Evolutionary conservation across 495 filamentous ascomycete species (phyloP), one percentile per base, ranked within the genome.

Genomic region (Pyrenopolyporus hunteri): DNA sequence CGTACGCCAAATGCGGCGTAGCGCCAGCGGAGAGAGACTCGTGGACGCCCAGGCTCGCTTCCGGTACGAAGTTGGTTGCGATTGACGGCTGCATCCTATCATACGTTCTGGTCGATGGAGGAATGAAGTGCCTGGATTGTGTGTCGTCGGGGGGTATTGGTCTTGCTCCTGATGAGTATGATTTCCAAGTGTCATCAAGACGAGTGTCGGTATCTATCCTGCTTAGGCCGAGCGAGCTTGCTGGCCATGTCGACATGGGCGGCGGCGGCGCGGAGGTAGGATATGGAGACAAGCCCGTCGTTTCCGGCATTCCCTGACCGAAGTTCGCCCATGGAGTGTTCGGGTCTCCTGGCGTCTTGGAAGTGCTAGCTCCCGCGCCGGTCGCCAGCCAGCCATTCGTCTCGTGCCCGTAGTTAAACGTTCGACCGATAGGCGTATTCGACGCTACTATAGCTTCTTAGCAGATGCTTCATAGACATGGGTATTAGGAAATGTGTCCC

Each of bases 111-210:
- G 59, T 23, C 26, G 51, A 14, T 6, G 59, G 20, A 11, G 45
- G 26, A 59, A 69, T 32, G 50, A 59, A 58, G 46, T 69, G 53
- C 58, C 64, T 48, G 9, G 57, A 17, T 31, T 61, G 58, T 14
- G 79, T 77, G 35, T 69, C 69, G 37, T 75, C 73, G 39, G 75
- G 80, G 1, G 79, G 79, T 63, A 80, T 64, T 1, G 79, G 80
- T 25, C 79, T 71, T 17, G 72, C 57, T 3, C 73, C 71, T 4
- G 73, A 70, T 9, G 71, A 74, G 33, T 79, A 78, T 3, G 71
- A 57, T 5, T 64, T 73, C 76, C 76, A 80, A 28, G 65, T 47
- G 10, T 73, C 66, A 37, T 58, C 51, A 1, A 57, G 20, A 16
- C 57, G 60, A 40, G 60, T 9, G 3, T 26, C 45, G 10, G 37